Evolutionary conservation across 495 filamentous ascomycete genomes (phyloP).

Genomic region (Elaphomyces granulatus): DNA sequence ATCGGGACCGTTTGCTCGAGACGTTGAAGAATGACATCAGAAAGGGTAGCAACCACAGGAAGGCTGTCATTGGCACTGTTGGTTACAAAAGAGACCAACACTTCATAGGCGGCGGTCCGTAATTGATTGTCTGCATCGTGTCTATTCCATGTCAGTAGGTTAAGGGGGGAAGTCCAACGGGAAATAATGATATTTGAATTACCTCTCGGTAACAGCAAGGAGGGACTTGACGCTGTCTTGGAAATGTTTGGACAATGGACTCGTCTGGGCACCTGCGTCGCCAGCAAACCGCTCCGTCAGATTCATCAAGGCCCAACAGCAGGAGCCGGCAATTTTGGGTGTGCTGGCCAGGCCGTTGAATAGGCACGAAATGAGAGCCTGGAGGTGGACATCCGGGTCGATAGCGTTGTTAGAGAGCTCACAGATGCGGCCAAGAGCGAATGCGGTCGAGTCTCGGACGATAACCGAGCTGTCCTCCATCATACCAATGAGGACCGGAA

Average conservation of each 20-base stretch:
- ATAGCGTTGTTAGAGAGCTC: constrained; percentile 80
- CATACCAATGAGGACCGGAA: constrained; percentile 82
- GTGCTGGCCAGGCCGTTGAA: constrained; percentile 83
- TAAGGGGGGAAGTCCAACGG: constrained; percentile 3
- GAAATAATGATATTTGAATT: constrained; percentile 8
- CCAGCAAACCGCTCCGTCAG: constrained; percentile 88
- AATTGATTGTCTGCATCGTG: constrained; percentile 76
- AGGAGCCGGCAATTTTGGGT: constrained; percentile 92
- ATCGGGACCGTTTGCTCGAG: constrained; percentile 84
- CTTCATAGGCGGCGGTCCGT: constrained; percentile 97
- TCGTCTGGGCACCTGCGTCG: constrained; percentile 59
- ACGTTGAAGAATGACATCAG: constrained; percentile 71
- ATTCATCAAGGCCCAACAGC: constrained; percentile 99
- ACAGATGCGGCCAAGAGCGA: constrained; percentile 89
- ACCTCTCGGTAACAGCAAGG: constrained; percentile 70
- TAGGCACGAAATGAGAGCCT: constrained; percentile 69
- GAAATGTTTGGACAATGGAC: constrained; percentile 83
- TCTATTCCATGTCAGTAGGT: constrained; percentile 21
- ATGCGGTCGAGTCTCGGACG: constrained; percentile 94
- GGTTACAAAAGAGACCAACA: constrained; percentile 82
- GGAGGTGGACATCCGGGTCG: constrained; percentile 66
- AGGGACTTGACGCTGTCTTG: constrained; percentile 79
- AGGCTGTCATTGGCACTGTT: constrained; percentile 81
- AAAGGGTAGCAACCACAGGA: constrained; percentile 61
- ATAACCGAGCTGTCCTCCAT: constrained; percentile 84